Evolutionary conservation across 1,284 basidiomycete species (phyloP), one percentile per base, ranked within the genome.

Genomic region (Veloboletus limbatus): DNA sequence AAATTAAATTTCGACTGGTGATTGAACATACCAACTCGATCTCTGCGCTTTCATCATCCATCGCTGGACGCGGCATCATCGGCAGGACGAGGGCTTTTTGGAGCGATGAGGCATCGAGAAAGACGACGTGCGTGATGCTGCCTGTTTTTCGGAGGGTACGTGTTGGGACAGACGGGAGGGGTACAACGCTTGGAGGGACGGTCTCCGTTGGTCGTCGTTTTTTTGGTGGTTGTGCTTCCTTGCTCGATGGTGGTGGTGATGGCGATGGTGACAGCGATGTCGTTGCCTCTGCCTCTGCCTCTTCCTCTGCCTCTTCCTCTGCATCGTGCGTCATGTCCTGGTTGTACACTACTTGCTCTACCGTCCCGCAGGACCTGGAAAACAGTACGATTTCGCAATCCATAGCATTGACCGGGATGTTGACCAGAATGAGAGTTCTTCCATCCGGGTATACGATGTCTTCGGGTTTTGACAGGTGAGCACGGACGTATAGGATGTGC

Each of bases 391-490:
- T 66, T 59, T 91, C 88, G 39, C 86, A 75, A 54, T 88, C 85
- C 1, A 87, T 88, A 4, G 88, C 81, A 63, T 94, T 91, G 41
- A 88, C 82, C 2, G 92, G 92, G 4, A 93, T 68, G 59, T 96
- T 94, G 47, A 88, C 88, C 8, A 93, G 70, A 60, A 96, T 95
- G 11, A 94, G 70, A 0, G 91, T 93, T 40, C 92, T 77, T 14
- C 78, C 85, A 32, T 78, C 72, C 0, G 86, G 88, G 33, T 84
- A 69, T 2, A 43, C 40, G 7, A 53, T 48, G 34, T 62, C 56
- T 44, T 73, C 72, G 6, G 60, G 27, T 58, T 76, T 78, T 13
- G 76, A 72, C 11, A 65, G 53, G 58, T 88, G 85, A 9, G 72
- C 59, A 8, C 81, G 77, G 5, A 74, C 78, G 53, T 88, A 88